Percentiles rank a stretch among this genome's conserved stretches.
These are phyloP conservation scores for Cystobasidiopsis lactophilus DNA, from an alignment of 768 basidiomycete genomes.

Conservation along the genomic window DNA sequence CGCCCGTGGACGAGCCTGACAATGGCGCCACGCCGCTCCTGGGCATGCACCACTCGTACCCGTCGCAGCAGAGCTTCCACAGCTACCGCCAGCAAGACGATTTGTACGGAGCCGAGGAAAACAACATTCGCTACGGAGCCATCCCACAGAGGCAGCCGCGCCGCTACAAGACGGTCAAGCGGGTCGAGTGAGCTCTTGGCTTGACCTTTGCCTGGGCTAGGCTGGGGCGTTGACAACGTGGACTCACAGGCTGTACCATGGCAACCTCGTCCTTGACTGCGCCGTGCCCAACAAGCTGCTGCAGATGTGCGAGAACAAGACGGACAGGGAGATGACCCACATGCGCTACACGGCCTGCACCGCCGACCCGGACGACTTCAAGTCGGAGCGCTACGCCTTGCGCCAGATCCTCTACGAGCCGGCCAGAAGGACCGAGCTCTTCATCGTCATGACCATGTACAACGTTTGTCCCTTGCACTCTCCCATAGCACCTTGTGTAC, in stretches of 20 bases:
- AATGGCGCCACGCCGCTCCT: background rate
- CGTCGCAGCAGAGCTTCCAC: background rate
- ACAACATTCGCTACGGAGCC: slow-evolving; percentile 45
- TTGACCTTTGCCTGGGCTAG: background rate
- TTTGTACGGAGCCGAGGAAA: background rate
- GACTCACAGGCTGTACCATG: slow-evolving; percentile 61
- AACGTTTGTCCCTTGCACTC: slow-evolving; percentile 39
- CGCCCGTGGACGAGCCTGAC: background rate
- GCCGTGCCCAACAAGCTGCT: slow-evolving; percentile 78
- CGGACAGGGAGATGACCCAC: slow-evolving; percentile 75
- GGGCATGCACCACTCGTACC: background rate
- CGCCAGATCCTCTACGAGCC: slow-evolving; percentile 83
- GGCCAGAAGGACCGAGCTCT: slow-evolving; percentile 70
- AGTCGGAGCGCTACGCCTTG: slow-evolving; percentile 55
- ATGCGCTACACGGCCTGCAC: slow-evolving; percentile 94
- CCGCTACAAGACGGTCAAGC: slow-evolving; percentile 81
- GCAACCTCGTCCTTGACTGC: slow-evolving; percentile 73
- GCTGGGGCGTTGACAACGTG: background rate
- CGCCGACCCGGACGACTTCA: slow-evolving; percentile 85
- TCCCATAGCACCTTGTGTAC: background rate
- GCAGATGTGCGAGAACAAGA: slow-evolving; percentile 50
- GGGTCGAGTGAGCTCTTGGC: slow-evolving; percentile 27
- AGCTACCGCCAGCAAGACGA: background rate
- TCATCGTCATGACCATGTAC: slow-evolving; percentile 98
- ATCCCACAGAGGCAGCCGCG: slow-evolving; percentile 78